Evolutionary conservation across 225 moss, liverwort and hornwort species (phyloP), one percentile per base, ranked within the genome.

Genomic region (Thuidium tamariscinum): DNA sequence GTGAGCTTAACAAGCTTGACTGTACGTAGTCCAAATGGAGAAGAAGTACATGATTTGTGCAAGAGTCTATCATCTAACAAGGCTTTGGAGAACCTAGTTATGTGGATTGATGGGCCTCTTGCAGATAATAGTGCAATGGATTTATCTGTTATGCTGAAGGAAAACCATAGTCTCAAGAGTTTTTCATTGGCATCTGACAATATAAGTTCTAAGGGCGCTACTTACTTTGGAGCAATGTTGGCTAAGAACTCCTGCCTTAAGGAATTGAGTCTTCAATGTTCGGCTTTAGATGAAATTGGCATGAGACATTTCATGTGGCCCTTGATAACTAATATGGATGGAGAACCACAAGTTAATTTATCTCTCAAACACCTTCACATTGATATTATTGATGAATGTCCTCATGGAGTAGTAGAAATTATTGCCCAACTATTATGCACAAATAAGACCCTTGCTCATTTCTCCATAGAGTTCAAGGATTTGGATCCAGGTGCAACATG

Each of bases 101-200:
- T 74, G 41, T 29, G 0, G 1, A 77, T 0, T 29, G 0, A 5
- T n/a, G 22, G 4, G 13, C n/a, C 21, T 34, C 22, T 13, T 52
- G 0, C 1, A 7, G 10, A 74, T 2, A 0, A 32, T 11, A 0
- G 13, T 13, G 8, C 52, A n/a, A 13, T 34, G 6, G 5, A 3
- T 21, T 12, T 77, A 8, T 26, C 1, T 26, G 7, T 25, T 10
- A 37, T 26, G 16, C 26, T 77, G 77, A 54, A 56, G 26, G 17
- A 26, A 10, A 77, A 56, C 4, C 26, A 4, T 10, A 17, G 16
- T 37, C 36, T 77, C 26, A 37, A 54, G 54, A 26, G 7, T 56
- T 77, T 55, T 4, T 4, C 16, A 55, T 37, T 77, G 25, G 0
- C 2, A 2, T 22, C 2, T 2, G 0, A 0, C 0, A 0, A 2